These are phyloP conservation scores for Naematelia encephala DNA, from an alignment of 768 basidiomycete species.

Conservation along the genomic window DNA sequence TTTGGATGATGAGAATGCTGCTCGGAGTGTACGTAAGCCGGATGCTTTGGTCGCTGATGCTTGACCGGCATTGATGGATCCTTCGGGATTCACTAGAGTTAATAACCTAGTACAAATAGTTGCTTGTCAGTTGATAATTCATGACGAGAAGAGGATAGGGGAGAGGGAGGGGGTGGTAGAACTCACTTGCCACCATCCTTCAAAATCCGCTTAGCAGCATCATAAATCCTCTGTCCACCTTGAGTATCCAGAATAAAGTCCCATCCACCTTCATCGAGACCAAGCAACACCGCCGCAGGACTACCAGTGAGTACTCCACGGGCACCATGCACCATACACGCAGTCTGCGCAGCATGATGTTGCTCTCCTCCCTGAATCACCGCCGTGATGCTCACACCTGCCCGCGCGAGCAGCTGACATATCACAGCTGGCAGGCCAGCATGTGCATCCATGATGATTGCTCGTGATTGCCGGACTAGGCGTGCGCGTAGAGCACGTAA, in stretches of 20 bases:
- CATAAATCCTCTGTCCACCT: constrained; percentile 76
- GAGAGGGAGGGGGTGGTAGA: not conserved
- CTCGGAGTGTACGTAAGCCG: constrained; percentile 36
- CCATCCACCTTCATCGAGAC: constrained; percentile 56
- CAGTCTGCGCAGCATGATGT: constrained; percentile 53
- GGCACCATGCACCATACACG: constrained; percentile 65
- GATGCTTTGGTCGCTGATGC: constrained; percentile 18
- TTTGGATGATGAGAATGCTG: constrained; percentile 31
- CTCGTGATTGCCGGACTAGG: constrained; percentile 53
- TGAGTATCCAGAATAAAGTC: constrained; percentile 80
- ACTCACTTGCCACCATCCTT: constrained; percentile 54
- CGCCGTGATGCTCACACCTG: constrained; percentile 72
- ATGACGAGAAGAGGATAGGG: not conserved
- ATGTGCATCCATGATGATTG: constrained; percentile 60
- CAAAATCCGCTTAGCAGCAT: constrained; percentile 63
- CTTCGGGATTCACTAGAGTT: constrained; percentile 4
- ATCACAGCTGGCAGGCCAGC: constrained; percentile 67
- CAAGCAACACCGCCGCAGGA: constrained; percentile 58
- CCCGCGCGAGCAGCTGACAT: constrained; percentile 67
- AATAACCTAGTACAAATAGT: constrained; percentile 3
- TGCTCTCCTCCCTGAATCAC: constrained; percentile 58
- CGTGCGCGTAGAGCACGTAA: constrained; percentile 75
- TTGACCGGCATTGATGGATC: not conserved
- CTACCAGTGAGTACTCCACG: constrained; percentile 69
- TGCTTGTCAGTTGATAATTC: not conserved